Conservation (phyloP, 495 filamentous ascomycete species). For the Bathelium albidoporum region DNA sequence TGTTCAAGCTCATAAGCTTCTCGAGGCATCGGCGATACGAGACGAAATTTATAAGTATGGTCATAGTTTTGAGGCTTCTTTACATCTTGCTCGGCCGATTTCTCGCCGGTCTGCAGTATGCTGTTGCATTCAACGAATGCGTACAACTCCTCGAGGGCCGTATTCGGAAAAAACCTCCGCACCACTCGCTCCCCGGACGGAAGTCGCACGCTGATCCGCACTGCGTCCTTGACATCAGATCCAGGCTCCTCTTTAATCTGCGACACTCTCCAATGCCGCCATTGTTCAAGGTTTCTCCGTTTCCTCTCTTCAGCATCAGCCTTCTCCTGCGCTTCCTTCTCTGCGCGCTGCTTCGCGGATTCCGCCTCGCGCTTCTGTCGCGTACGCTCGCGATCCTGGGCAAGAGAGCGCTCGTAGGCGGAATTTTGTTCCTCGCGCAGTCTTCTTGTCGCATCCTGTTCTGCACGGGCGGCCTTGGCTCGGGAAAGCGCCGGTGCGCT, state of each 20-base stretch:
- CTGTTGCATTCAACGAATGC: slow-evolving; percentile 94
- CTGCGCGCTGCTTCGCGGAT: slow-evolving; percentile 51
- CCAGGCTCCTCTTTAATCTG: slow-evolving; percentile 59
- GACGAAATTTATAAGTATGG: slow-evolving; percentile 69
- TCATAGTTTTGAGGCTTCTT: slow-evolving; percentile 55
- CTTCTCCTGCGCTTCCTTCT: slow-evolving; percentile 51
- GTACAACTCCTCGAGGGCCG: slow-evolving; percentile 78
- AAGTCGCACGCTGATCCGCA: slow-evolving; percentile 75
- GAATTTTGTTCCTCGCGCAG: slow-evolving; percentile 76
- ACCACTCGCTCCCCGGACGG: slow-evolving; percentile 62
- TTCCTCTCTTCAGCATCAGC: slow-evolving; percentile 52
- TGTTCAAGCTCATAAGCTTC: slow-evolving; percentile 59
- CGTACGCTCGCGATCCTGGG: slow-evolving; percentile 74
- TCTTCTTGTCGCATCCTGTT: slow-evolving; percentile 65
- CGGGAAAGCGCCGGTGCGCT: slow-evolving; percentile 59
- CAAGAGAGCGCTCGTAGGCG: slow-evolving; percentile 85
- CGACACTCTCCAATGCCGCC: slow-evolving; percentile 70
- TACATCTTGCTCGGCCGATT: slow-evolving; percentile 23
- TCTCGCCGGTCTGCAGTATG: slow-evolving; percentile 36
- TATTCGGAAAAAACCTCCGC: slow-evolving; percentile 54
- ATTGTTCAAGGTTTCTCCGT: slow-evolving; percentile 51
- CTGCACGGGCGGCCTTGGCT: slow-evolving; percentile 56
- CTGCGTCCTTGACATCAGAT: slow-evolving; percentile 51
- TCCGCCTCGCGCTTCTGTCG: slow-evolving; percentile 64
- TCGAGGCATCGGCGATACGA: slow-evolving; percentile 75